phyloP scores from a whole-genome alignment of 1,139 yeast species.

The Nadsonia starkeyi-henricii region DNA sequence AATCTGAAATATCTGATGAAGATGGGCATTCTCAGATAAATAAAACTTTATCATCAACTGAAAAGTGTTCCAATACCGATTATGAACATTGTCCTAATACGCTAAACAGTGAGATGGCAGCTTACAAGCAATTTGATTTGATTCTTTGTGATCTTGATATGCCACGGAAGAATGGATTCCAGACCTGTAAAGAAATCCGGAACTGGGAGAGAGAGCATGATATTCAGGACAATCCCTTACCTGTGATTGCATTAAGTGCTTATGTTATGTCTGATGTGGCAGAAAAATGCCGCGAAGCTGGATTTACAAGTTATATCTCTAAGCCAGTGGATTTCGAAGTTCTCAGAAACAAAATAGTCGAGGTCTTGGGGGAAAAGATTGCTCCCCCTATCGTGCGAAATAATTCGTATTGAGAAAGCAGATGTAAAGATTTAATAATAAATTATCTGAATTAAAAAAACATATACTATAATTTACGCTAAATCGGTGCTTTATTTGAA shows the following conservation, averaged over 20 bases:
- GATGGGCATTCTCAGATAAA: constrained; percentile 1
- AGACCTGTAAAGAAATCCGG: constrained; percentile 61
- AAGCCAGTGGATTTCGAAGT: constrained; percentile 37
- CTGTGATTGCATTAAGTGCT: constrained; percentile 69
- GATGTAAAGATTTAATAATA: too few species aligned
- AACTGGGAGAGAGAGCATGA: constrained; percentile 59
- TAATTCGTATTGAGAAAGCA: too few species aligned
- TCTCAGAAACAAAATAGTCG: constrained; percentile 13
- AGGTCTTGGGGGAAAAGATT: constrained; percentile 2
- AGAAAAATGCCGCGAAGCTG: constrained; percentile 57
- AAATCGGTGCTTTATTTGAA: too few species aligned
- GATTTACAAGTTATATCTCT: constrained; percentile 67
- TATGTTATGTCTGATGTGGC: constrained; percentile 78
- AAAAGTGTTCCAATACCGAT: neutral
- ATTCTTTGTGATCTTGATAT: constrained; percentile 58
- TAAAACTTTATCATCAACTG: neutral
- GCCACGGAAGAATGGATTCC: constrained; percentile 81
- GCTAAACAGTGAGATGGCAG: neutral
- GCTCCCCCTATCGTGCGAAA: too few species aligned
- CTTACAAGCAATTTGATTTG: neutral
- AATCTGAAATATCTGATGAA: too few species aligned
- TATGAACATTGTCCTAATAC: neutral
- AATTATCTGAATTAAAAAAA: too few species aligned
- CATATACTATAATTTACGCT: too few species aligned
- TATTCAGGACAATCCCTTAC: constrained; percentile 41